Base-by-base conservation (phyloP, 2,329 filamentous ascomycete species). In the Arthrobotrys conoides region DNA sequence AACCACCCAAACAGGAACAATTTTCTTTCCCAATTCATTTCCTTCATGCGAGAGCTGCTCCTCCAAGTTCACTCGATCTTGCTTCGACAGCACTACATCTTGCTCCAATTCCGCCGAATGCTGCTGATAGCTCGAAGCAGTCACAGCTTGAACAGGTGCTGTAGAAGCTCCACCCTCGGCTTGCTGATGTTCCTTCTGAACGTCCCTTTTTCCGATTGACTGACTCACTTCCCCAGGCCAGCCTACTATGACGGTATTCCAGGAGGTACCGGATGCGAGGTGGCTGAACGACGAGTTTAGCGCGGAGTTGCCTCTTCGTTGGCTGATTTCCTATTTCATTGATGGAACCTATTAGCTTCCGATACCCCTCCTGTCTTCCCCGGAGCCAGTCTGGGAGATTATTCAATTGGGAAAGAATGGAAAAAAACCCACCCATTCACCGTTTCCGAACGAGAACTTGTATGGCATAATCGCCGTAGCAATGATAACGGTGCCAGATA, bases 161-260 rank as follows among this genome's bases (percentile, higher is more conserved):
- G 55, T 73, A 36, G 71, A 76, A 67, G 70, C 70, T 36, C 61
- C 44, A 12, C 70, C 81, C 73, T 81, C 30, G 66, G 81, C 81
- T 71, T 80, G 53, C 76, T 82, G 65, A 80, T 77, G 70, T 38
- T 73, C 73, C 44, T 75, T 77, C 18, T 81, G 71, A 33, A 81
- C 70, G 5, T 79, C 78, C 41, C 24, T 30, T 44, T 70, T 77
- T 41, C 65, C 68, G 38, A 64, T 44, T 22, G 73, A 71, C 36
- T 69, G 38, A 41, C 64, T 81, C 76, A 95, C 91, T 84, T 98
- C 95, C 75, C 95, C 95, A 2, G 95, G 97, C 95, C 95, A 98
- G 55, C 93, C 94, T 67, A 98, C 92, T 5, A 97, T 89, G 0
- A 91, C 96, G 85, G 97, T 95, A 82, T 94, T 93, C 94, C 94